Evolutionary conservation across 73 alveolate species (phyloP).

Genomic region (Paramecium primaurelia): DNA sequence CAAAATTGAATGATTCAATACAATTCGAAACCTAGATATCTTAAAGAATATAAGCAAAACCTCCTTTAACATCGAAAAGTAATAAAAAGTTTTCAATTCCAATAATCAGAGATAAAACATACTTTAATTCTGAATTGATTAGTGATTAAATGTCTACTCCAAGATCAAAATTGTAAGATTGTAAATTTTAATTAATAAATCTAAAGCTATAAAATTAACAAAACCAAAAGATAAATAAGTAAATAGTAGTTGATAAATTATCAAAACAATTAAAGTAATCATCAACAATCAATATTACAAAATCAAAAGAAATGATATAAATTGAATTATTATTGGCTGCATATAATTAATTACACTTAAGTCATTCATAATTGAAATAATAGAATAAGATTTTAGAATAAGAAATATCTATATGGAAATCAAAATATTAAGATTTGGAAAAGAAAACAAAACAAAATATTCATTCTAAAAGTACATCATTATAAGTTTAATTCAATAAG

Average conservation of each 20-base stretch:
- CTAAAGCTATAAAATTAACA: neutral
- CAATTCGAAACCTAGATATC: neutral
- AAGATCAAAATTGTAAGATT: neutral
- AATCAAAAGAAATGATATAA: neutral
- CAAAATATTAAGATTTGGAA: neutral
- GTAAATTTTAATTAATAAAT: neutral
- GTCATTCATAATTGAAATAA: neutral
- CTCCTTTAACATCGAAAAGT: neutral
- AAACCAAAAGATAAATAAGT: neutral
- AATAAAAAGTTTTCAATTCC: neutral
- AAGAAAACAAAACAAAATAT: neutral
- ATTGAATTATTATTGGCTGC: neutral
- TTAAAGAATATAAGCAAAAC: neutral
- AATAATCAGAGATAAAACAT: neutral
- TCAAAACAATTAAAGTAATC: neutral
- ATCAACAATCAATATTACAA: neutral
- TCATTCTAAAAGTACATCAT: neutral
- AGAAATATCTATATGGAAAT: neutral
- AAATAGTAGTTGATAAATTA: neutral
- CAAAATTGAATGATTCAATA: neutral
- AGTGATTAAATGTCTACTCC: constrained; percentile 11
- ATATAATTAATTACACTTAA: neutral
- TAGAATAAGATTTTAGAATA: neutral
- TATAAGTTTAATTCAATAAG: neutral
- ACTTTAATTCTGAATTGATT: neutral